Evolutionary conservation across 768 basidiomycete species (phyloP), one percentile per base, ranked within the genome.

Genomic region (Termitomyces heimii): DNA sequence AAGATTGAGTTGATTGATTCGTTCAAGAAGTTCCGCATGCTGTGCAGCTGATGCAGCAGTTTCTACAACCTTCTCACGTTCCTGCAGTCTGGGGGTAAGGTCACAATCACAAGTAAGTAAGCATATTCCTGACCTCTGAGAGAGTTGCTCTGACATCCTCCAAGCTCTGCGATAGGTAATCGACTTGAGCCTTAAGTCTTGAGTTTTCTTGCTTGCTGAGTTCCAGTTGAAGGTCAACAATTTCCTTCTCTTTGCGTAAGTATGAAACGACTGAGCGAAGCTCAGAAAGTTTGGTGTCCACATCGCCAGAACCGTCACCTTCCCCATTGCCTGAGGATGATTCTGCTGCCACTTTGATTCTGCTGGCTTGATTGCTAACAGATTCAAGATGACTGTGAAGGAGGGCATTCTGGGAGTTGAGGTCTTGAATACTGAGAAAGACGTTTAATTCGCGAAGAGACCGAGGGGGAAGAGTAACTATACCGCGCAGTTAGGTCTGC

Each of bases 191-290:
- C 68, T 88, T 89, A 52, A 92, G 69, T 5, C 92, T 82, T 9
- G 82, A 71, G 62, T 81, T 89, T 73, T 94, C 92, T 58, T 88
- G 79, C 63, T 81, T 79, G 76, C 85, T 81, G 48, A 94, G 81
- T 64, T 94, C 89, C 26, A 92, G 77, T 61, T 94, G 91, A 32
- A 94, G 80, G 62, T 95, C 92, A 45, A 91, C 87, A 53, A 95
- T 92, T 67, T 94, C 92, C 72, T 95, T 94, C 77, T 94, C 93
- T 66, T 88, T 92, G 42, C 93, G 82, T 34, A 95, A 74, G 70
- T 90, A 94, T 2, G 85, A 79, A 43, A 94, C 85, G 28, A 93
- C 86, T 18, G 87, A 82, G 29, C 88, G 86, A 22, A 93, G 71
- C 61, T 92, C 90, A 0, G 86, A 76, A 10, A 89, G 61, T 66